These are phyloP conservation scores for Sporothrix humicola DNA, from an alignment of 2,329 filamentous ascomycete genomes.

Conservation along the genomic window DNA sequence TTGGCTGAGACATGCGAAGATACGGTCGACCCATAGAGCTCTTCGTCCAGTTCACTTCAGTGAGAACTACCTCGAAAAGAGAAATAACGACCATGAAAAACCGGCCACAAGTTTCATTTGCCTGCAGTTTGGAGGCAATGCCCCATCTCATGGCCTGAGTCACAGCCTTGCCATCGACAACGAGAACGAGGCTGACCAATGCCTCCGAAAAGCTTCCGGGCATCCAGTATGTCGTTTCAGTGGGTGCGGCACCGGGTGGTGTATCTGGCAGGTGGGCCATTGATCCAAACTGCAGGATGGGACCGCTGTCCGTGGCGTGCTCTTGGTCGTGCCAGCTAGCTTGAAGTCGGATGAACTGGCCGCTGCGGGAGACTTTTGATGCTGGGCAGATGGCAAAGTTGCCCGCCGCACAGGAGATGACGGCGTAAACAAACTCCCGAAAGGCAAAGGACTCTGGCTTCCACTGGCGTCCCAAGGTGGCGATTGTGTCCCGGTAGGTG, in stretches of 20 bases:
- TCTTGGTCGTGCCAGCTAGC: not conserved
- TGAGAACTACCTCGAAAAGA: slow-evolving; percentile 22
- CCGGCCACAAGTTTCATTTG: not conserved
- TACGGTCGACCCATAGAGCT: too few relatives aligned
- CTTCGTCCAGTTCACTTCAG: slow-evolving; percentile 19
- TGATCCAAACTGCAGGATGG: slow-evolving; percentile 23
- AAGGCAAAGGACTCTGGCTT: not conserved
- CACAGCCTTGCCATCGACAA: slow-evolving; percentile 12
- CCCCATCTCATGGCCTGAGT: slow-evolving; percentile 25
- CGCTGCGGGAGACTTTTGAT: not conserved
- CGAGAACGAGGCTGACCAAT: not conserved
- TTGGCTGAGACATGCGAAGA: not conserved
- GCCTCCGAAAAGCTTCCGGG: not conserved
- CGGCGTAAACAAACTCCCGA: slow-evolving; percentile 29
- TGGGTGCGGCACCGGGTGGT: slow-evolving; percentile 8
- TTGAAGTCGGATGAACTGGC: not conserved
- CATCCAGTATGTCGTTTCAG: slow-evolving; percentile 30
- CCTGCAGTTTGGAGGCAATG: not conserved
- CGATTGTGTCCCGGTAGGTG: not conserved
- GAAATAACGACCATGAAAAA: slow-evolving; percentile 29
- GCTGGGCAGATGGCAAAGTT: not conserved
- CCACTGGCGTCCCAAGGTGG: slow-evolving; percentile 28
- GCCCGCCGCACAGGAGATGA: slow-evolving; percentile 27
- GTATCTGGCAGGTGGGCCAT: not conserved
- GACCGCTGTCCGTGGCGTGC: not conserved